phyloP scores from a whole-genome alignment of 2,329 filamentous ascomycete genomes.

The Bipolaris oryzae region DNA sequence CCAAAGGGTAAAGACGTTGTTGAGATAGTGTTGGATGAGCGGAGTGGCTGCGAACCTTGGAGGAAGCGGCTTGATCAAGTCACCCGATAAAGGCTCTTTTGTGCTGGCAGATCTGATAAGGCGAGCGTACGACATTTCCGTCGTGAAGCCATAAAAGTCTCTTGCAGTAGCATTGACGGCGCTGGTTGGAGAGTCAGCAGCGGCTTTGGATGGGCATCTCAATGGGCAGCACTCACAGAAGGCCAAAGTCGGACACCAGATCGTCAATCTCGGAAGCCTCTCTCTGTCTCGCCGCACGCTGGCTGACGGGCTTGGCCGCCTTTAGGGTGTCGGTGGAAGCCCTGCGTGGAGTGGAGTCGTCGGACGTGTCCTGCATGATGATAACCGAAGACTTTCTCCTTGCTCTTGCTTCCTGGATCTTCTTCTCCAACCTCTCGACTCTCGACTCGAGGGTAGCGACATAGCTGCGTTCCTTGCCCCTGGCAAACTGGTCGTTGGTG shows the following conservation, averaged over 20 bases:
- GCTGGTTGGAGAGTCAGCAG: conserved; percentile 53
- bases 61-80: conserved; percentile 67
- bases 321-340: conserved; percentile 46
- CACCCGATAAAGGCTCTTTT: conserved; percentile 72
- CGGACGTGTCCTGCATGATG: conserved; percentile 65
- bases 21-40: conserved; percentile 82
- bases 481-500: conserved; percentile 92
- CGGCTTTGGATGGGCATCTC: not conserved
- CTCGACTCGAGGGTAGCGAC: conserved; percentile 92
- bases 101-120: conserved; percentile 83
- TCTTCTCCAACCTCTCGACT: conserved; percentile 84
- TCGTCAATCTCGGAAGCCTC: conserved; percentile 91
- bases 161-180: conserved; percentile 93
- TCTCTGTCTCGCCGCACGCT: conserved; percentile 56
- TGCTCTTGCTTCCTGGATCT: conserved; percentile 68
- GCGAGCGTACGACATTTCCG: conserved; percentile 89
- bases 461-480: conserved; percentile 95
- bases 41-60: conserved; percentile 69
- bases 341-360: conserved; percentile 59
- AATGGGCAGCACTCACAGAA: conserved; percentile 64
- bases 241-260: conserved; percentile 91
- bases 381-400: conserved; percentile 75
- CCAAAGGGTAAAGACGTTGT: conserved; percentile 78
- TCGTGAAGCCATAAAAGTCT: conserved; percentile 88
- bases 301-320: conserved; percentile 39